Percentiles rank a stretch among this genome's conserved stretches.
phyloP scores from a whole-genome alignment of 805 yeast genomes.

The Ogataea wickerhamii region DNA sequence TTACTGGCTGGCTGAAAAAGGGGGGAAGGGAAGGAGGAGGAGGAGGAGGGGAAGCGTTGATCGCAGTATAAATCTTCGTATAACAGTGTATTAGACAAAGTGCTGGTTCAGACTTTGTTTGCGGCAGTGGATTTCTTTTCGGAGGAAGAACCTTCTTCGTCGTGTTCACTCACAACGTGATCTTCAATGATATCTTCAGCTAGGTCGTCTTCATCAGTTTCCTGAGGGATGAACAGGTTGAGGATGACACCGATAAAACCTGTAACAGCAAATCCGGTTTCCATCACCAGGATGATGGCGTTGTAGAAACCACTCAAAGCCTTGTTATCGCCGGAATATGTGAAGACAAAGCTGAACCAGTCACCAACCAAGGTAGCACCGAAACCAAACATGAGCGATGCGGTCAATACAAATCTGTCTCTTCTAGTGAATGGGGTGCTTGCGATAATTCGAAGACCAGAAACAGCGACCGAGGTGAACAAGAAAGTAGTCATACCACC shows the following conservation, averaged over 20 bases:
- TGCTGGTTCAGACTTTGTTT: slow-evolving; percentile 2
- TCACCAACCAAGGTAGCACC: slow-evolving; percentile 45
- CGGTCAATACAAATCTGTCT: slow-evolving; percentile 52
- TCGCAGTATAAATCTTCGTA: too few relatives aligned
- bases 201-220: slow-evolving; percentile 44
- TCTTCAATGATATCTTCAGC: slow-evolving; percentile 37
- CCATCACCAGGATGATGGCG: slow-evolving; percentile 54
- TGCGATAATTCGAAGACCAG: slow-evolving; percentile 55
- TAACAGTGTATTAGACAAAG: too few relatives aligned
- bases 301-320: slow-evolving; percentile 45
- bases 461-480: slow-evolving; percentile 54
- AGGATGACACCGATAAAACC: slow-evolving; percentile 51
- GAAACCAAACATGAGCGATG: slow-evolving; percentile 48
- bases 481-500: slow-evolving; percentile 80
- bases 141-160: slow-evolving; percentile 21
- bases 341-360: slow-evolving; percentile 50
- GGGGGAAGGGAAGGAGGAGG: neutral
- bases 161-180: slow-evolving; percentile 18
- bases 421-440: slow-evolving; percentile 53
- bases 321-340: slow-evolving; percentile 44
- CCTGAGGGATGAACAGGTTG: slow-evolving; percentile 48
- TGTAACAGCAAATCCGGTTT: slow-evolving; percentile 54
- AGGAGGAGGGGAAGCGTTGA: neutral
- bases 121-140: slow-evolving; percentile 16
- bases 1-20: neutral